Base-by-base conservation (phyloP, 2,329 filamentous ascomycete species). In the Gnomoniopsis smithogilvyi region DNA sequence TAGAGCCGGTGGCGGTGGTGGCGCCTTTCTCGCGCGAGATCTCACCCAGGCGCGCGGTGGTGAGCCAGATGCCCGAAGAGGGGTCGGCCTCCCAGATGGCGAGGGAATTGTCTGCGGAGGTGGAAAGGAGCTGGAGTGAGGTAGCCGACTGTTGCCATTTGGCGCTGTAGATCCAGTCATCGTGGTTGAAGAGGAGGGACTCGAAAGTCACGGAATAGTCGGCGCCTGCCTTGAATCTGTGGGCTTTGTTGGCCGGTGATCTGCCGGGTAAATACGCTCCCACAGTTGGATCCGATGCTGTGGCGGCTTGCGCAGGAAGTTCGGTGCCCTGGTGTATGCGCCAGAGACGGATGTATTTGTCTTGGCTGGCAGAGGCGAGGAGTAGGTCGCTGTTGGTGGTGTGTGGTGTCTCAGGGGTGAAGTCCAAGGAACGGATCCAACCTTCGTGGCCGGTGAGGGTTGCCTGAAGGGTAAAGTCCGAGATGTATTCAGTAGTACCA, bases 301-400 rank as follows among this genome's bases (percentile, higher is more conserved):
- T 75, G 1, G 80, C 77, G 43, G 81, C 82, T 52, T 81, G 77
- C 0, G 80, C 75, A 1, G 87, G 86, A 1, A 90, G 74, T 36
- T 87, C 84, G 60, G 82, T 82, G 36, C 91, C 91, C 62, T 83
- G 78, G 64, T 90, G 90, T 38, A 99, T 76, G 59, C 93, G 86
- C 95, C 95, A 99, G 38, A 99, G 82, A 45, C 95, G 89, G 60
- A 98, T 88, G 68, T 98, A 99, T 75, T 96, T 97, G 74, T 99
- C 95, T 72, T 99, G 95, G 70, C 94, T 98, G 22, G 93, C 93
- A 12, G 94, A 98, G 0, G 94, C 92, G 21, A 99, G 81, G 22
- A 98, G 75, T 3, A 96, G 71, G 70, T 97, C 93, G 54, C 84
- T 83, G 0, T 76, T 72, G 0, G 74, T 64, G 34, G 12, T n/a